Evolutionary conservation across 768 basidiomycete species (phyloP).

Genomic region (Leucocoprinus leucothites): DNA sequence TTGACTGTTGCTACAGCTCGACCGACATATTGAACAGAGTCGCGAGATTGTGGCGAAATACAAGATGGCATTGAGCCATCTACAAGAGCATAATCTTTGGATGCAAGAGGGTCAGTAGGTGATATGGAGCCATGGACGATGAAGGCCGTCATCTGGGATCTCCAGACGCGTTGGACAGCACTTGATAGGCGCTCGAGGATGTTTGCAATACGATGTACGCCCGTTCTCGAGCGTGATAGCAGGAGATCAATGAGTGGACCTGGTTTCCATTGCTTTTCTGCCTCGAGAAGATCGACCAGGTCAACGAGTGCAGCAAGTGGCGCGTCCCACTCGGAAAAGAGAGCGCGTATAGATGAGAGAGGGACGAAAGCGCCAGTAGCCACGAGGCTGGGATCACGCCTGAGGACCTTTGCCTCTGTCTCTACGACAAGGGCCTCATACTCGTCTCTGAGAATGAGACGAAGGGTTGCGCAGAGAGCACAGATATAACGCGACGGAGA

Average conservation of each 20-base stretch:
- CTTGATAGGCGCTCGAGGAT: slow-evolving; percentile 70
- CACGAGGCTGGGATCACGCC: slow-evolving; percentile 72
- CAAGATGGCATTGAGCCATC: slow-evolving; percentile 74
- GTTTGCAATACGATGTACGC: slow-evolving; percentile 69
- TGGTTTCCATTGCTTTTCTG: slow-evolving; percentile 59
- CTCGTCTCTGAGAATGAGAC: slow-evolving; percentile 70
- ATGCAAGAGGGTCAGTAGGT: slow-evolving; percentile 62
- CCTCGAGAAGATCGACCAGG: slow-evolving; percentile 61
- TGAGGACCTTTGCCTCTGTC: slow-evolving; percentile 77
- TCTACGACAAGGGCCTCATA: slow-evolving; percentile 78
- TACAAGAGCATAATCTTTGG: slow-evolving; percentile 54
- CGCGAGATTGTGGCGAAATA: slow-evolving; percentile 65
- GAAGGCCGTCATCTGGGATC: slow-evolving; percentile 78
- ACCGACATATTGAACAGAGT: slow-evolving; percentile 85
- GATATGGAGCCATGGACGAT: slow-evolving; percentile 76
- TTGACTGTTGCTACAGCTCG: slow-evolving; percentile 84
- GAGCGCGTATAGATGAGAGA: slow-evolving; percentile 77
- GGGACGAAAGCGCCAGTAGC: slow-evolving; percentile 84
- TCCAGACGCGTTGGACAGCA: slow-evolving; percentile 81
- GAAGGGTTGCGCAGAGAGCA: slow-evolving; percentile 72
- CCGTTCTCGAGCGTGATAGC: slow-evolving; percentile 67
- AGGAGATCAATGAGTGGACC: slow-evolving; percentile 83
- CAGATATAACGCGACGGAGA: slow-evolving; percentile 75
- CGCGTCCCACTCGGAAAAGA: slow-evolving; percentile 86
- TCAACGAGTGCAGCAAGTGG: slow-evolving; percentile 71